Evolutionary conservation across 2,329 filamentous ascomycete species (phyloP).

Genomic region (Seiridium cupressi): DNA sequence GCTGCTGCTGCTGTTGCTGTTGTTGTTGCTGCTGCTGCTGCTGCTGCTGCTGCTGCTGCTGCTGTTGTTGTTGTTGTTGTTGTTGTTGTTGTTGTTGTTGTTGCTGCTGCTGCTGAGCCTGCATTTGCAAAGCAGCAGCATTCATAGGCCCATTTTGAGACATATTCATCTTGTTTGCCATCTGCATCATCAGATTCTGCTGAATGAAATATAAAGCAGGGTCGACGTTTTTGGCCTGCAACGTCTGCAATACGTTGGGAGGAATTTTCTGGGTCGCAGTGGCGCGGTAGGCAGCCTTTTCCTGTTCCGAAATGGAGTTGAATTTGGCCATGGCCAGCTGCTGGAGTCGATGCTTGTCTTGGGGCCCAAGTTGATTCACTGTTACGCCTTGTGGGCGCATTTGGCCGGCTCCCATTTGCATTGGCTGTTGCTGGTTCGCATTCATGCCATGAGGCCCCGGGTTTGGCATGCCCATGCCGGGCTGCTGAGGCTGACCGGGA

Average conservation of each 20-base stretch:
- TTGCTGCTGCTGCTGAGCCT: constrained; percentile 12
- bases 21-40: constrained; percentile 34
- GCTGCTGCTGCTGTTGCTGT: constrained; percentile 17
- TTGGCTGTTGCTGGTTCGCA: constrained; percentile 24
- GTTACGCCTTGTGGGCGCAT: constrained; percentile 23
- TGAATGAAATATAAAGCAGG: constrained; percentile 50
- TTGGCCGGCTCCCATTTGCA: constrained; percentile 33
- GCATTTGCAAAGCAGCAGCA: constrained; percentile 20
- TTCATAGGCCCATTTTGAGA: constrained; percentile 10
- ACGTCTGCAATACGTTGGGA: constrained; percentile 39
- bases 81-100: constrained; percentile 11
- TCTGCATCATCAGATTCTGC: constrained; percentile 36
- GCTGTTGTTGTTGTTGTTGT: constrained; percentile 28
- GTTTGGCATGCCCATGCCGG: constrained; percentile 40
- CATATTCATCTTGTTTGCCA: constrained; percentile 10
- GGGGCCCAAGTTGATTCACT: constrained; percentile 34
- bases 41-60: constrained; percentile 36
- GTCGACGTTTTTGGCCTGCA: constrained; percentile 46
- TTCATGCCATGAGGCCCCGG: constrained; percentile 30
- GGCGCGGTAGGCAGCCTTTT: constrained; percentile 41
- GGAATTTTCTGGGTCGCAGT: constrained; percentile 35
- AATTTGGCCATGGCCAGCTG: constrained; percentile 43
- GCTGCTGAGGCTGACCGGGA: constrained; percentile 41
- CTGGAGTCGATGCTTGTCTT: constrained; percentile 44
- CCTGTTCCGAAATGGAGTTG: constrained; percentile 38